phyloP scores from a whole-genome alignment of 805 yeast species.

The Grigorovia transvaalensis region DNA sequence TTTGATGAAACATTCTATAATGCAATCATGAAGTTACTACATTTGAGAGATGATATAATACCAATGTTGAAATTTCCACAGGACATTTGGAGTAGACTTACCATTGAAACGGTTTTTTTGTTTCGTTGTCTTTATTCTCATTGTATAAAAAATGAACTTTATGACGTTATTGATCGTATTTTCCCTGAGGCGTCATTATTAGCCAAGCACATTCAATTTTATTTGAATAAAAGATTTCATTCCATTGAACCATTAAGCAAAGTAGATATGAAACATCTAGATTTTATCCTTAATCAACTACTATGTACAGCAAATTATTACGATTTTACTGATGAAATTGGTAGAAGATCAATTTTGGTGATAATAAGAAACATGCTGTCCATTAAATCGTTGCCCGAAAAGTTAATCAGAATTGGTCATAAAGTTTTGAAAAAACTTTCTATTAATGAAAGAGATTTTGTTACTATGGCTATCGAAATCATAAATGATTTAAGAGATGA shows the following conservation, averaged over 20 bases:
- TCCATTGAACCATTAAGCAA: slow-evolving; percentile 14
- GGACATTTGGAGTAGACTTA: slow-evolving; percentile 58
- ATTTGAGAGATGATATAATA: slow-evolving; percentile 51
- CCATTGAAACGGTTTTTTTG: slow-evolving; percentile 67
- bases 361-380: slow-evolving; percentile 50
- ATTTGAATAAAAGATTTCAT: slow-evolving; percentile 39
- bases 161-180: slow-evolving; percentile 49
- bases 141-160: slow-evolving; percentile 45
- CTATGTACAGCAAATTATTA: slow-evolving; percentile 54
- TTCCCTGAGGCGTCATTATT: slow-evolving; percentile 74
- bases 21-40: slow-evolving; percentile 57
- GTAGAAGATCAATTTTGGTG: slow-evolving; percentile 65
- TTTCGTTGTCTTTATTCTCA: slow-evolving; percentile 56
- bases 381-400: slow-evolving; percentile 45
- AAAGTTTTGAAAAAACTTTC: slow-evolving; percentile 61
- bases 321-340: slow-evolving; percentile 85
- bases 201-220: slow-evolving; percentile 47
- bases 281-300: slow-evolving; percentile 67
- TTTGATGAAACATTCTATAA: slow-evolving; percentile 50
- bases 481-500: slow-evolving; percentile 76
- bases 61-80: slow-evolving; percentile 48
- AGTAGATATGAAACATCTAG: slow-evolving; percentile 47
- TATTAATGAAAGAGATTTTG: slow-evolving; percentile 72
- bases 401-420: slow-evolving; percentile 44
- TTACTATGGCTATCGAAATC: slow-evolving; percentile 74